These are phyloP conservation scores for Mycena vulgaris DNA, from an alignment of 768 basidiomycete species.

Conservation along the genomic window DNA sequence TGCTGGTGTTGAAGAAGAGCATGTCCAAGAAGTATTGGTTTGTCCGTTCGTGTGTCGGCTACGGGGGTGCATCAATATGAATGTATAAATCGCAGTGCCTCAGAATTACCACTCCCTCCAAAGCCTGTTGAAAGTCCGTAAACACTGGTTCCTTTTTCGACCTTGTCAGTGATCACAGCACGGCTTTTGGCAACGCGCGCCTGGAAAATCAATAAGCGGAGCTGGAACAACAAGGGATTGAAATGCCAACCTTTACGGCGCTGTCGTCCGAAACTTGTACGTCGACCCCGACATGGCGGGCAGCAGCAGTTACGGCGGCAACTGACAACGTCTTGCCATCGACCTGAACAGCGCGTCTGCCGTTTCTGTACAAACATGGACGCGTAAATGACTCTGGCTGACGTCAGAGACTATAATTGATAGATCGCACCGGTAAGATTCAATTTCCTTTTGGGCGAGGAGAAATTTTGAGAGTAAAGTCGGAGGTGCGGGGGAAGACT, in stretches of 20 bases:
- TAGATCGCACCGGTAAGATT: slow-evolving; percentile 65
- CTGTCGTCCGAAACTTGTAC: slow-evolving; percentile 50
- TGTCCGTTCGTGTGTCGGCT: slow-evolving; percentile 84
- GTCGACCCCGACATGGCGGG: slow-evolving; percentile 65
- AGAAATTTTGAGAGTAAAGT: slow-evolving; percentile 57
- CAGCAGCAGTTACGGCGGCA: slow-evolving; percentile 76
- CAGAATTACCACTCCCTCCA: slow-evolving; percentile 74
- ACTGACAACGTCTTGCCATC: slow-evolving; percentile 78
- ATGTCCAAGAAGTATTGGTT: slow-evolving; percentile 73
- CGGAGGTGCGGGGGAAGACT: slow-evolving; percentile 10
- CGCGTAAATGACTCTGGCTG: slow-evolving; percentile 24
- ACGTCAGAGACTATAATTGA: slow-evolving; percentile 2
- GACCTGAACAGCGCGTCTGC: slow-evolving; percentile 66
- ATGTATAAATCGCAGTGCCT: slow-evolving; percentile 5
- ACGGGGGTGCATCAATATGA: slow-evolving; percentile 30
- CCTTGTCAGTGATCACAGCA: slow-evolving; percentile 77
- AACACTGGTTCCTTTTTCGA: slow-evolving; percentile 76
- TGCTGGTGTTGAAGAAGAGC: slow-evolving; percentile 85
- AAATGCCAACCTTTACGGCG: slow-evolving; percentile 20
- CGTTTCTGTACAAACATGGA: slow-evolving; percentile 54
- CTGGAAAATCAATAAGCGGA: slow-evolving; percentile 31
- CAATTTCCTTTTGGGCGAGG: slow-evolving; percentile 66
- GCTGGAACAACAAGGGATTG: background rate
- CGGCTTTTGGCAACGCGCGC: slow-evolving; percentile 75
- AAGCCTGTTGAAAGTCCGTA: slow-evolving; percentile 90